Evolutionary conservation across 2,329 filamentous ascomycete species (phyloP).

Genomic region (Beauveria scarabaeidicola): DNA sequence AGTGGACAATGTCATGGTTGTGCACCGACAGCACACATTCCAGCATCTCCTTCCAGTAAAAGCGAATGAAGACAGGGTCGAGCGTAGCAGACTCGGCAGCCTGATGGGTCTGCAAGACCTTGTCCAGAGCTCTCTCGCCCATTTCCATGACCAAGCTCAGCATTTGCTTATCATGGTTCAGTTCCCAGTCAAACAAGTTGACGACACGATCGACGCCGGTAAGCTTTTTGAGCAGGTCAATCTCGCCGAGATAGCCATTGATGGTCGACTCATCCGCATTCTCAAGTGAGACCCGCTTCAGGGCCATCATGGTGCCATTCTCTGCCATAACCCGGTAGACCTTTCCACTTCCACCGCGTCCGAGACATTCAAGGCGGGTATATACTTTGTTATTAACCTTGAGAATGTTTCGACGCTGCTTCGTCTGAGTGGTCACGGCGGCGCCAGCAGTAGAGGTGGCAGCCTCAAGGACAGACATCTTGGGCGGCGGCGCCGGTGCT

Average conservation of each 20-base stretch:
- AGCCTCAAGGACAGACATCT: slow-evolving; percentile 93
- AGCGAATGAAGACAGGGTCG: slow-evolving; percentile 86
- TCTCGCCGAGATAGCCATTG: slow-evolving; percentile 87
- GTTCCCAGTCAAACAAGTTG: slow-evolving; percentile 80
- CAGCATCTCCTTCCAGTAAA: slow-evolving; percentile 99
- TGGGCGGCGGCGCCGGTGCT: slow-evolving; percentile 76
- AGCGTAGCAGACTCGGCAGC: slow-evolving; percentile 67
- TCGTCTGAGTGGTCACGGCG: slow-evolving; percentile 61
- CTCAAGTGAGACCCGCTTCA: slow-evolving; percentile 88
- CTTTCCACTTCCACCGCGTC: slow-evolving; percentile 84
- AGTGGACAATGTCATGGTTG: slow-evolving; percentile 86
- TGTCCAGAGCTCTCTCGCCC: slow-evolving; percentile 87
- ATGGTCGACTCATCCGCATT: slow-evolving; percentile 80
- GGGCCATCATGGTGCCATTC: slow-evolving; percentile 88
- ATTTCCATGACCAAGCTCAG: slow-evolving; percentile 95
- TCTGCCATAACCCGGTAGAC: slow-evolving; percentile 97
- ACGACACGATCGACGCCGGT: slow-evolving; percentile 84
- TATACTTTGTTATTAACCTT: slow-evolving; percentile 88
- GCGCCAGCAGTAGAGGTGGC: slow-evolving; percentile 79
- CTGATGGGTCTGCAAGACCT: slow-evolving; percentile 65
- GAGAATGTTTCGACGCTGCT: slow-evolving; percentile 73
- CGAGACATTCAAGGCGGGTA: slow-evolving; percentile 81
- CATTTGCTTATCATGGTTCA: slow-evolving; percentile 85
- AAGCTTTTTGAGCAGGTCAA: slow-evolving; percentile 77
- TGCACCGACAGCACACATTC: slow-evolving; percentile 90